Conservation (phyloP, 1,139 yeast species). For the Nakaseomyces delphensis region DNA sequence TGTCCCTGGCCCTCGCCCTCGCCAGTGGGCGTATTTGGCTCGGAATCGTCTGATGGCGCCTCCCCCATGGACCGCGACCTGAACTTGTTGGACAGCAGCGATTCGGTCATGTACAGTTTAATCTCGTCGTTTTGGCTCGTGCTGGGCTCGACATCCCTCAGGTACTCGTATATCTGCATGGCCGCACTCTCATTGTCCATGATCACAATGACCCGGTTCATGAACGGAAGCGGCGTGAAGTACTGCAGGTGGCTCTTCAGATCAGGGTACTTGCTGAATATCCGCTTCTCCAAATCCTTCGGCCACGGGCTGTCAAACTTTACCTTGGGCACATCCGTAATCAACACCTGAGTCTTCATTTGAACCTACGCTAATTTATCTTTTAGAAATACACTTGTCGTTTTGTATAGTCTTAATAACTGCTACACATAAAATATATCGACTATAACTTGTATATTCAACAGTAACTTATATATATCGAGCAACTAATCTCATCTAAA, state of each 20-base stretch:
- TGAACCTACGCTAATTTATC: no score
- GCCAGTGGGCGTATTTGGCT: not conserved
- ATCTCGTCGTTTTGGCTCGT: conserved; percentile 9
- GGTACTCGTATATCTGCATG: conserved; percentile 16
- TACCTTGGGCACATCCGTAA: conserved; percentile 27
- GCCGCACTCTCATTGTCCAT: conserved; percentile 23
- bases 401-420: no score
- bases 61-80: conserved; percentile 19
- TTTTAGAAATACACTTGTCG: no score
- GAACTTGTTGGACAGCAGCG: conserved; percentile 17
- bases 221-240: conserved; percentile 28
- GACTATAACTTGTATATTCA: no score
- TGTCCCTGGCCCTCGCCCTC: not conserved
- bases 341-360: conserved; percentile 24
- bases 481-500: no score
- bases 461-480: no score
- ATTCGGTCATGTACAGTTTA: conserved; percentile 26
- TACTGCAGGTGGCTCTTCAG: conserved; percentile 20
- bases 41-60: conserved; percentile 2
- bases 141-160: conserved; percentile 11
- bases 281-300: conserved; percentile 16
- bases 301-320: conserved; percentile 26
- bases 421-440: no score
- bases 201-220: conserved; percentile 27
- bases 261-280: conserved; percentile 23